Evolutionary conservation across 208 protist species (phyloP), one percentile per base, ranked within the genome.

Genomic region (Trypanosoma boissoni): DNA sequence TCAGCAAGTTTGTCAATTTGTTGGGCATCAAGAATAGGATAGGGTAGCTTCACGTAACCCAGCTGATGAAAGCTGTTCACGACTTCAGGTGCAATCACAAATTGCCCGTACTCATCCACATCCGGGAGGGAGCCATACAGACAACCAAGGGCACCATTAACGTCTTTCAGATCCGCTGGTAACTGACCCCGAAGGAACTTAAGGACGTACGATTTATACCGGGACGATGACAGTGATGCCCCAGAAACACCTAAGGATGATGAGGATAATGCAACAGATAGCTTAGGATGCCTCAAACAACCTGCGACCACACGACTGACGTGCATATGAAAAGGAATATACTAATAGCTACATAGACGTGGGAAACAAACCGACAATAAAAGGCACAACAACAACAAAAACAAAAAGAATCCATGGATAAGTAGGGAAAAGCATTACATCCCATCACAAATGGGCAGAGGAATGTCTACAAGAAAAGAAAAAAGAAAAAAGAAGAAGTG

Each of bases 91-190:
- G 80, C 63, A 14, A 91, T 59, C 39, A 88, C 82, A 68, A 94
- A 94, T 50, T 86, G 76, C 3, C 71, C 67, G 51, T 88, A 94
- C 60, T 94, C 87, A 49, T 94, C 87, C 27, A 89, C 84, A 54
- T 91, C 83, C 4, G 87, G 87, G 27, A 94, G 72, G 27, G 58
- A 79, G 21, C 87, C 87, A 59, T 90, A 94, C 24, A 94, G 64
- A 48, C 83, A 94, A 3, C 87, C 87, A 26, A 91, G 74, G 2
- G 82, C 83, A 18, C 87, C 84, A n/a, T 80, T 66, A 42, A 88
- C 68, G 53, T 94, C 87, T 53, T 91, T 94, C 29, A 94, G 67
- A 55, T 94, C 87, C 24, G 74, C 58, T 28, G 83, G 87, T 21
- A 94, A 60, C 48, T 86, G 76, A 2, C 87, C 87, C 16, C 87